Conservation (phyloP, 345 rosid species). For the Moringa oleifera region DNA sequence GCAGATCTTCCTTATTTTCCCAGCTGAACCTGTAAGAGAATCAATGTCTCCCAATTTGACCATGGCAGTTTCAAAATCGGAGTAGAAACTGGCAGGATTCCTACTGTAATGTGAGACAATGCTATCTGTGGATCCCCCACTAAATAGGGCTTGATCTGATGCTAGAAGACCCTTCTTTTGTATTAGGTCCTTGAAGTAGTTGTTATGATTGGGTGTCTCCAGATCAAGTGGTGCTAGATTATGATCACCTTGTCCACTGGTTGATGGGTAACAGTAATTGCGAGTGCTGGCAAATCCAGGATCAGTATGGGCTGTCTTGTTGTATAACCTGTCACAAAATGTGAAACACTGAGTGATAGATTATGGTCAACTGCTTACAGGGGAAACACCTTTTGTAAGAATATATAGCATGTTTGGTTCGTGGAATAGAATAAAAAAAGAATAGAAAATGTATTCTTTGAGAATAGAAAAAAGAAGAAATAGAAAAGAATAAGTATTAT, state of each 20-base stretch:
- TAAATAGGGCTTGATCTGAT: slow-evolving; percentile 42
- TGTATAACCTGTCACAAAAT: slow-evolving; percentile 41
- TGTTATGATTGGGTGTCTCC: no score
- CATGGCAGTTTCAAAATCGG: slow-evolving; percentile 42
- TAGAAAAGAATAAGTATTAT: no score
- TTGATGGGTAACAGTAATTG: slow-evolving; percentile 31
- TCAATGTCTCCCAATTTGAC: no score
- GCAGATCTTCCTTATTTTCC: slow-evolving; percentile 35
- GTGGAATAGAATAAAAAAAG: no score
- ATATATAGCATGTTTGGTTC: no score
- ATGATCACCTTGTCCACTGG: slow-evolving; percentile 16
- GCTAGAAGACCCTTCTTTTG: slow-evolving; percentile 47
- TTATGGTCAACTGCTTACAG: slow-evolving; percentile 9
- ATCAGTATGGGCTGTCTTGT: slow-evolving; percentile 39
- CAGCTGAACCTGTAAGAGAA: slow-evolving; percentile 32
- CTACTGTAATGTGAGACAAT: slow-evolving; percentile 38
- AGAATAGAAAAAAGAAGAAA: no score
- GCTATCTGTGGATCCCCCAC: slow-evolving; percentile 39
- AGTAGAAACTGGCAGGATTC: slow-evolving; percentile 26
- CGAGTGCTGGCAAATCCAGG: slow-evolving; percentile 40
- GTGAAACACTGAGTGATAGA: slow-evolving; percentile 50
- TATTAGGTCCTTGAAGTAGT: no score
- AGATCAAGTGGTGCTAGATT: no score
- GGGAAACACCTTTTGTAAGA: neutral
- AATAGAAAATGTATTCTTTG: no score